Evolutionary conservation across 805 yeast species (phyloP), one percentile per base, ranked within the genome.

Genomic region (Lachancea nothofagi): DNA sequence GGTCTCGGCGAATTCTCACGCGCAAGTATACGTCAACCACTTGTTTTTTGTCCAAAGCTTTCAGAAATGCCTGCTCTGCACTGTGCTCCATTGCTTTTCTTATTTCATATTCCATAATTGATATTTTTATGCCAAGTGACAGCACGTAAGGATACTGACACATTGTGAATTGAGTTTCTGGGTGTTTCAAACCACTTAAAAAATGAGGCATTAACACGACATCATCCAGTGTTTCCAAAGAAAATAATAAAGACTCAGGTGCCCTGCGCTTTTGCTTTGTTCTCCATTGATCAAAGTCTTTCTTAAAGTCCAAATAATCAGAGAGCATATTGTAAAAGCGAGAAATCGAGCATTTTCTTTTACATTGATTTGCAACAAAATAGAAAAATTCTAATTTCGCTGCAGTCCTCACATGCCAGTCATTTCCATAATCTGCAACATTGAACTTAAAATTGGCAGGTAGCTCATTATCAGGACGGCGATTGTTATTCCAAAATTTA

Each of bases 51-150:
- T 81, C 84, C 22, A 87, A 54, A 0, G 95, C 80, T 38, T 74
- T 75, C 29, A 88, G 72, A 51, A 88, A 88, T 0, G 96, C 95
- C 56, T 85, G 90, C 51, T 87, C 95, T 0, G 95, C 95, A 51
- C 82, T 80, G 38, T 82, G 65, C 51, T 83, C 93, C 96, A 88
- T 88, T 38, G 75, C 81, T 33, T 81, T 62, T 45, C 78, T 73
- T 0, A 90, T 87, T 54, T 87, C 96, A 56, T 84, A 79, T 49
- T 85, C 95, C 46, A 90, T 62, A 2, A 90, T 77, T 0, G 81
- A 70, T 2, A 88, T 82, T 58, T 90, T 90, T 1, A 87, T 74
- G 0, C 95, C 96, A 43, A 90, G 61, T 0, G 95, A 79, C 18
- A 90, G 64, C 37, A 87, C 64, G 55, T 84, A 88, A 1, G 97